Base-by-base conservation (phyloP, 139 green algal genomes). In the Auxenochlorella pyrenoidosa region DNA sequence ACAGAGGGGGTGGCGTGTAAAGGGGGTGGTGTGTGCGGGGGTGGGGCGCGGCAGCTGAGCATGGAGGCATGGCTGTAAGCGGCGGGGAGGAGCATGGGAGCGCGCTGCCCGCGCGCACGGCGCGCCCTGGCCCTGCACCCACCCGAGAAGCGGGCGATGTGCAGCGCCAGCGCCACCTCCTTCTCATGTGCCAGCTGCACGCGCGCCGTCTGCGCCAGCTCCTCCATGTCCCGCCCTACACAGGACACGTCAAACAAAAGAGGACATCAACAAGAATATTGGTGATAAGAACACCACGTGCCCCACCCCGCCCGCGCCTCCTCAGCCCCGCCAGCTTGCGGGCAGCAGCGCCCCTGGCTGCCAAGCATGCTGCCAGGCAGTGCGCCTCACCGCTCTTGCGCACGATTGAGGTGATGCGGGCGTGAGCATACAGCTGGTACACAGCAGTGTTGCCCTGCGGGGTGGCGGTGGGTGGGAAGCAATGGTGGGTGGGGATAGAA, bases 361-460 rank as follows among this genome's bases (percentile, higher is more conserved):
- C n/a, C n/a, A n/a, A n/a, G n/a, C n/a, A n/a, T n/a, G n/a, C n/a
- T n/a, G n/a, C n/a, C n/a, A n/a, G n/a, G n/a, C n/a, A n/a, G n/a
- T n/a, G n/a, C n/a, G n/a, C n/a, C n/a, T 76, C 80, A 85, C 80
- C 80, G 63, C 38, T 63, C 92, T 98, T 98, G 88, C 95, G 93
- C 51, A 95, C 86, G 75, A 98, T 98, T 84, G 90, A 91, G 2
- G 93, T 92, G 71, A 99, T 98, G 85, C 97, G 96, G 2, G 97
- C 97, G 88, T 99, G 97, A 19, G 97, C 95, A 89, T 99, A 99
- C 83, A 98, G 93, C 87, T 99, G 93, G 93, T 99, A 99, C 43
- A 99, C 97, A 0, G 97, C 97, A 4, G 97, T 99, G 94, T 99
- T 99, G 88, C 97, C 97, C 88, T 95, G 85, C 28, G 87, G 32